phyloP scores from a whole-genome alignment of 257 asterid species.

The Nicotiana attenuata region DNA sequence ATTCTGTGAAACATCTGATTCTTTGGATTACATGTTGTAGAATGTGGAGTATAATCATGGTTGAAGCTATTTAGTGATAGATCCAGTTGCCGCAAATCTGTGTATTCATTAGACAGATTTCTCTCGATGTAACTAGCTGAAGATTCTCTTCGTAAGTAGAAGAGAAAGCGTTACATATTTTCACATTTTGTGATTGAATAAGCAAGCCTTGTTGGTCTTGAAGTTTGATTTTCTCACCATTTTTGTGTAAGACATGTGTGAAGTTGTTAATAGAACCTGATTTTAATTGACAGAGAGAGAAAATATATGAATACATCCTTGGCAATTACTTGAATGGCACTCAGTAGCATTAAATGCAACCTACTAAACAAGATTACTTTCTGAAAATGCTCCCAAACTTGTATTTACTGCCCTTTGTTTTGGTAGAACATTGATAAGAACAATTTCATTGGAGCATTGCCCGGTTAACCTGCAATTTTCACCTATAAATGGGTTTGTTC shows the following conservation, averaged over 20 bases:
- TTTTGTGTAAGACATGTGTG: constrained; percentile 24
- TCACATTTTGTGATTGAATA: constrained; percentile 9
- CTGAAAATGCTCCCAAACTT: constrained; percentile 22
- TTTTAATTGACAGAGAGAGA: constrained; percentile 9
- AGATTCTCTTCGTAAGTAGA: not conserved
- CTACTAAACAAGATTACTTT: constrained; percentile 32
- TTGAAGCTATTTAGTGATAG: not conserved
- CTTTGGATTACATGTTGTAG: not conserved
- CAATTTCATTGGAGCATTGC: constrained; percentile 19
- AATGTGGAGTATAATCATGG: not conserved
- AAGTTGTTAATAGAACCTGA: constrained; percentile 9
- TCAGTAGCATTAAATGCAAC: constrained; percentile 30
- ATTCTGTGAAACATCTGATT: not conserved
- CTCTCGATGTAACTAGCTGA: not conserved
- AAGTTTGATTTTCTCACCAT: constrained; percentile 27
- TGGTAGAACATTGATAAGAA: constrained; percentile 25
- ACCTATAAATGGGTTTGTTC: not conserved
- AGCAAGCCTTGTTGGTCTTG: constrained; percentile 10
- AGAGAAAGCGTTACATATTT: constrained; percentile 15
- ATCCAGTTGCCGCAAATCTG: not conserved
- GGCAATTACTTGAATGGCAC: constrained; percentile 17
- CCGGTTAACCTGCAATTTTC: not conserved
- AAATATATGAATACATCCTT: constrained; percentile 22
- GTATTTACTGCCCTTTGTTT: constrained; percentile 23
- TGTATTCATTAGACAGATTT: not conserved